These are phyloP conservation scores for Diutina siamensis DNA, from an alignment of 1,139 yeast species.

Conservation along the genomic window DNA sequence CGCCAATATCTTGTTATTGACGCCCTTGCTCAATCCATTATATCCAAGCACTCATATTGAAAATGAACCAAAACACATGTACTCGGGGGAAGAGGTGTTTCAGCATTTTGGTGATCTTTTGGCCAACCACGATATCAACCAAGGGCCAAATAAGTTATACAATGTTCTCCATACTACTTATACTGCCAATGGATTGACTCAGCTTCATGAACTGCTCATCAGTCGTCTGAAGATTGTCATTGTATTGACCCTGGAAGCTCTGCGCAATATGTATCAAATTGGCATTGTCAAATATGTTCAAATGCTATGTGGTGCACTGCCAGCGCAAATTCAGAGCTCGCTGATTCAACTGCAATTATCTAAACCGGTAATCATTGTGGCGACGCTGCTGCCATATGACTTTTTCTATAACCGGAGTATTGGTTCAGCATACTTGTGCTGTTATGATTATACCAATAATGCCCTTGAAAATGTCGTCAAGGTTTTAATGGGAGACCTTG, in stretches of 20 bases:
- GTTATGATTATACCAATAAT: slow-evolving; percentile 47
- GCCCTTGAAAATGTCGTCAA: slow-evolving; percentile 40
- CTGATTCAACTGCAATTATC: slow-evolving; percentile 11
- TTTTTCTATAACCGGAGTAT: slow-evolving; percentile 43
- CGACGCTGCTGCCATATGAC: slow-evolving; percentile 57
- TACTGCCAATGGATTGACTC: slow-evolving; percentile 54
- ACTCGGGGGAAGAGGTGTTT: slow-evolving; percentile 48
- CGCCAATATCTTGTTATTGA: slow-evolving; percentile 36
- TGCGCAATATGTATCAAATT: slow-evolving; percentile 55
- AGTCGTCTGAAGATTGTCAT: slow-evolving; percentile 46
- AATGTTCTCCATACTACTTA: slow-evolving; percentile 51
- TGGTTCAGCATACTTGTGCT: slow-evolving; percentile 49
- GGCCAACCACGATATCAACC: slow-evolving; percentile 22
- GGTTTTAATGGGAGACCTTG: slow-evolving; percentile 42
- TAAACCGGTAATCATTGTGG: slow-evolving; percentile 49
- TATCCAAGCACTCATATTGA: slow-evolving; percentile 14
- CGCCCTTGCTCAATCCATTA: slow-evolving; percentile 41
- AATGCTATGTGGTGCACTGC: slow-evolving; percentile 41
- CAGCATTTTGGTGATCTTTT: slow-evolving; percentile 35
- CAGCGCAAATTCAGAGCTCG: slow-evolving; percentile 16
- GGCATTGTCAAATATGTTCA: slow-evolving; percentile 51
- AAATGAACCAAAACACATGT: slow-evolving; percentile 15
- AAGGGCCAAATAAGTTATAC: slow-evolving; percentile 18
- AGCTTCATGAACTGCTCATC: slow-evolving; percentile 45
- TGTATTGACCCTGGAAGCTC: slow-evolving; percentile 51